phyloP scores from a whole-genome alignment of 192 early-diverging fungal genomes.

The Coemansia sp. region DNA sequence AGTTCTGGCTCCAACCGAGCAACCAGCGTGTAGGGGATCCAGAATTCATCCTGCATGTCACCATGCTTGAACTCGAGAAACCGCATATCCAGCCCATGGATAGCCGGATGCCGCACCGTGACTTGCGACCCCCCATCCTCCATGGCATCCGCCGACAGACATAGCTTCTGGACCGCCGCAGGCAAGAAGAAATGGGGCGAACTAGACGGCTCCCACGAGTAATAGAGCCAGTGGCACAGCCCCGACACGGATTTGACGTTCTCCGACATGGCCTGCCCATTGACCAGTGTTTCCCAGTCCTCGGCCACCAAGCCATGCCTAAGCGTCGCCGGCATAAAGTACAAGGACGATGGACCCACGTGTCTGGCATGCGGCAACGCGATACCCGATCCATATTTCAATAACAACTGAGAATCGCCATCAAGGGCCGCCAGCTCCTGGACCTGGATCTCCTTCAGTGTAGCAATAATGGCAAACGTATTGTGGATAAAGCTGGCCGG shows the following conservation, averaged over 20 bases:
- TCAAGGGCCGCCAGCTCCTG: constrained; percentile 37
- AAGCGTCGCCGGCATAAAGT: constrained; percentile 29
- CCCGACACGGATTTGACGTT: neutral
- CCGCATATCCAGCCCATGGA: constrained; percentile 34
- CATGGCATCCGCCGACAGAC: constrained; percentile 19
- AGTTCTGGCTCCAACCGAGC: constrained; percentile 31
- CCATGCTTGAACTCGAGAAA: constrained; percentile 23
- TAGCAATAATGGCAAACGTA: constrained; percentile 39
- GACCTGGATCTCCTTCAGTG: constrained; percentile 40
- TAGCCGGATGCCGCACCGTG: constrained; percentile 27
- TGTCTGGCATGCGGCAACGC: constrained; percentile 41
- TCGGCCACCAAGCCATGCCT: constrained; percentile 12
- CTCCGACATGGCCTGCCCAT: neutral
- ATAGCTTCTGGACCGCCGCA: constrained; percentile 22
- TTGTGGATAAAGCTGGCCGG: constrained; percentile 51
- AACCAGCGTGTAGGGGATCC: constrained; percentile 40
- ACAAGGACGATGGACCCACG: constrained; percentile 42
- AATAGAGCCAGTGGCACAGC: constrained; percentile 37
- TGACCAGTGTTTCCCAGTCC: constrained; percentile 22
- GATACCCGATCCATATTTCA: constrained; percentile 38
- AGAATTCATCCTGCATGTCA: neutral
- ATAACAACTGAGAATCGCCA: constrained; percentile 24
- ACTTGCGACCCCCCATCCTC: constrained; percentile 17
- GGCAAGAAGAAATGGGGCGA: constrained; percentile 37
- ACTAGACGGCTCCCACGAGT: constrained; percentile 40